A percentile compares a stretch with the other conserved stretches of the same genome.
These are phyloP conservation scores for Daedalea quercina DNA, from an alignment of 768 basidiomycete species.

Conservation along the genomic window DNA sequence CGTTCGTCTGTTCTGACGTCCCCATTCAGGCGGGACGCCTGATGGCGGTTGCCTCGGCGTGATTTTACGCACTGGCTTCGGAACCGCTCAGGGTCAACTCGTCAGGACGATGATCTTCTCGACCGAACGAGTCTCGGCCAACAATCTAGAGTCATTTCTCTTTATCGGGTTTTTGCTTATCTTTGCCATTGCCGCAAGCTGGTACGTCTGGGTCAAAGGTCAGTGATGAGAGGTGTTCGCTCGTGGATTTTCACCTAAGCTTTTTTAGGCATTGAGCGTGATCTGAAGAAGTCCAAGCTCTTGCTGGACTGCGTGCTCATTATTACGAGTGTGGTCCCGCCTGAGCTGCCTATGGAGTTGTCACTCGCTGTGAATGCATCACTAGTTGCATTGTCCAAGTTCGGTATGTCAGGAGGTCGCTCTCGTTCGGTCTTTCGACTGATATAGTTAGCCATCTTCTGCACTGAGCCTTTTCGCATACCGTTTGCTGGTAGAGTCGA, in stretches of 20 bases:
- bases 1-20: not conserved
- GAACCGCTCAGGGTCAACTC: conserved; percentile 94
- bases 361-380: conserved; percentile 94
- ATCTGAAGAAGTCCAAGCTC: conserved; percentile 91
- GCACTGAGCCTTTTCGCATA: conserved; percentile 98
- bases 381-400: conserved; percentile 89
- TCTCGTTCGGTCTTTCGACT: no score
- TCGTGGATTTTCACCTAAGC: no score
- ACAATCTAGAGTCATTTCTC: conserved; percentile 91
- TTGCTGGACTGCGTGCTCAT: conserved; percentile 94
- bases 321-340: conserved; percentile 95
- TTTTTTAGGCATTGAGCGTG: conserved; percentile 76
- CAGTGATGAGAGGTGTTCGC: no score
- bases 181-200: conserved; percentile 95
- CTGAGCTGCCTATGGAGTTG: conserved; percentile 97
- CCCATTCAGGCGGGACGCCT: conserved; percentile 53
- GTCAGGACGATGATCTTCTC: conserved; percentile 99
- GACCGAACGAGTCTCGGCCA: conserved; percentile 93
- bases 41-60: conserved; percentile 90
- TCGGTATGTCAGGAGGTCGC: conserved; percentile 45
- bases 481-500: conserved; percentile 94
- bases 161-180: conserved; percentile 98
- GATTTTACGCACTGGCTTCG: conserved; percentile 93
- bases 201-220: conserved; percentile 99
- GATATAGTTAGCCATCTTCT: conserved; percentile 97